Conservation (phyloP, 352 stramenopile species). For the Stephanocyclus meneghinianus region DNA sequence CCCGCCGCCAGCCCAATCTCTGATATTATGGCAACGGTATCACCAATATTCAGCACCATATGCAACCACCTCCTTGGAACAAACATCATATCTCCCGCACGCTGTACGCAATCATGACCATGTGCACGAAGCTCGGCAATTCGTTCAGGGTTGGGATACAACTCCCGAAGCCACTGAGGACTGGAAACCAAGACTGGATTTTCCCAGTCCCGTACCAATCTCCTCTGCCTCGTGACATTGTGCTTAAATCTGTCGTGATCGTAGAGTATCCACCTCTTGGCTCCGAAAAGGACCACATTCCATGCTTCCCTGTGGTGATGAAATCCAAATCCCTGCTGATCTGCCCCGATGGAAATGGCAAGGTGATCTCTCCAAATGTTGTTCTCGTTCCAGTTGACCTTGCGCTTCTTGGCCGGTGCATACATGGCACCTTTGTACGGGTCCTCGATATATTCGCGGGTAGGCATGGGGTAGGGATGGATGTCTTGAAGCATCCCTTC, state of each 20-base stretch:
- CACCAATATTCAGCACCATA: conserved; percentile 57
- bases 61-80: conserved; percentile 52
- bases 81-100: conserved; percentile 52
- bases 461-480: conserved; percentile 22
- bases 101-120: conserved; percentile 55
- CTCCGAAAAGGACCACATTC: conserved; percentile 39
- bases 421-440: conserved; percentile 19
- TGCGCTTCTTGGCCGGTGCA: conserved; percentile 32
- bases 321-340: conserved; percentile 47
- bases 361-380: conserved; percentile 55
- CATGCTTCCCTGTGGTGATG: conserved; percentile 45
- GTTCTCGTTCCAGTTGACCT: conserved; percentile 19
- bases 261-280: conserved; percentile 52
- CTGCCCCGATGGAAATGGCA: conserved; percentile 49
- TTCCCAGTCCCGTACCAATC: conserved; percentile 26
- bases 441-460: conserved; percentile 27
- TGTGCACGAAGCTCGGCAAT: conserved; percentile 38
- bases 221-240: conserved; percentile 31
- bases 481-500: conserved; percentile 53
- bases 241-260: conserved; percentile 40
- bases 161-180: conserved; percentile 42
- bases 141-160: conserved; percentile 43
- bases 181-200: conserved; percentile 12
- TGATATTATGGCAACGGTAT: conserved; percentile 53
- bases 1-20: conserved; percentile 45